These are phyloP conservation scores for Ophiostoma piceae DNA, from an alignment of 2,329 filamentous ascomycete genomes.

Conservation along the genomic window DNA sequence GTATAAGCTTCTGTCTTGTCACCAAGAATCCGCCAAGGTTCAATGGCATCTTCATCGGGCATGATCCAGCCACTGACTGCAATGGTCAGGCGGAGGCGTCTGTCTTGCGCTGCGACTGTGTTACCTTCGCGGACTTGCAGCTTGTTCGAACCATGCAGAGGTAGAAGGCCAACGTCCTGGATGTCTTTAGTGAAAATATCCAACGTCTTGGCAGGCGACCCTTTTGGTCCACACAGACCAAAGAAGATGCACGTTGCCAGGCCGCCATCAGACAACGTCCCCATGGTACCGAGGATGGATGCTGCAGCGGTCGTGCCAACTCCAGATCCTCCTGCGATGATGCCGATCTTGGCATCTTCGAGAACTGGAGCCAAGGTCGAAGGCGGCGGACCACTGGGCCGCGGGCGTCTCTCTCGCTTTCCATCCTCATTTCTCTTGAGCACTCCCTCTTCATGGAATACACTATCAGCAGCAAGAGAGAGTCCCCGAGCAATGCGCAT, in stretches of 20 bases:
- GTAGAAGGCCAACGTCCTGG: constrained; percentile 81
- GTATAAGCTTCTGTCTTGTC: constrained; percentile 72
- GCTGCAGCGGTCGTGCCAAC: constrained; percentile 70
- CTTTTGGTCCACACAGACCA: constrained; percentile 80
- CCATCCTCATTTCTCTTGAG: constrained; percentile 60
- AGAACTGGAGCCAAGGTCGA: constrained; percentile 73
- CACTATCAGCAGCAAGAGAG: constrained; percentile 63
- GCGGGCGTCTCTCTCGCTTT: constrained; percentile 62
- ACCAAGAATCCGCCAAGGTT: constrained; percentile 74
- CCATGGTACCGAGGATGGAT: constrained; percentile 72
- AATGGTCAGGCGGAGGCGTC: constrained; percentile 74
- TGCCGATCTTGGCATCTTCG: constrained; percentile 71
- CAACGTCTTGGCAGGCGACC: constrained; percentile 73
- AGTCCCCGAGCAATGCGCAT: constrained; percentile 68
- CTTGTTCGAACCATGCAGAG: constrained; percentile 52
- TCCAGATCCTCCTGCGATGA: constrained; percentile 69
- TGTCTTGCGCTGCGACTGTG: constrained; percentile 51
- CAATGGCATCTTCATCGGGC: constrained; percentile 63
- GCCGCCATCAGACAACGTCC: constrained; percentile 71
- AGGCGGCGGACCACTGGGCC: constrained; percentile 52
- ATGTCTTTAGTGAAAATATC: constrained; percentile 83
- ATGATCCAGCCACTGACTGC: constrained; percentile 78
- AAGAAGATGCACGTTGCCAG: constrained; percentile 80
- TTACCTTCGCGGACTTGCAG: constrained; percentile 46
- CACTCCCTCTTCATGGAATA: constrained; percentile 59